Base-by-base conservation (phyloP, 352 stramenopile genomes). In the Phytophthora citricola region DNA sequence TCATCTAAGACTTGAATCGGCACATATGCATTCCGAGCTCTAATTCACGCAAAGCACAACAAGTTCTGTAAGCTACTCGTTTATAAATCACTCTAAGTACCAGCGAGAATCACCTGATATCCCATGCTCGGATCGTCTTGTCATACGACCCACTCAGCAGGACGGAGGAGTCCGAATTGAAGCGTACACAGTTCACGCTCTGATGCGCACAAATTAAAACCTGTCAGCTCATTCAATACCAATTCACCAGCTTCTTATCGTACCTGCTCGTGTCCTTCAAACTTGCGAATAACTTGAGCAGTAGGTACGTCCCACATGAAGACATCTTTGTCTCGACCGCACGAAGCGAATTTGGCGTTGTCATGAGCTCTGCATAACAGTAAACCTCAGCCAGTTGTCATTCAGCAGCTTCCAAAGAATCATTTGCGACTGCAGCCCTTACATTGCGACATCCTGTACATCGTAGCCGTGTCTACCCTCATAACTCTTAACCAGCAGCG, bases 291-390 rank as follows among this genome's bases (percentile, higher is more conserved):
- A 31, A 94, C 87, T 61, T 78, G 77, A 38, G 75, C 90, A 41
- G 90, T 95, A 11, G 87, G 81, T 5, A 97, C 90, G 46, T 97
- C 89, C 90, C 90, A 97, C 60, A 97, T 72, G 38, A 97, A 96
- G 15, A 95, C 83, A 7, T 77, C 84, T 55, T 90, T 93, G 64
- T 97, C 90, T 12, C 90, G 79, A 12, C 90, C 90, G 49, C 89
- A 97, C 3, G 89, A 97, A 10, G 83, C 90, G 50, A 97, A 96
- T 63, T 87, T 87, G 45, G 84, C 69, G 57, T 97, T 97, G 71
- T 97, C 90, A 12, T 90, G 64, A 27, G 87, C 77, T 40, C 86
- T 94, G 43, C 29, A 71, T n/a, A 29, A 62, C 26, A 40, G 52
- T 8, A 10, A 11, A 47, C 17, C 34, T 45, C 36, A 53, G 22